These are phyloP conservation scores for Lipomyces yamadae DNA, from an alignment of 805 yeast genomes.

Conservation along the genomic window DNA sequence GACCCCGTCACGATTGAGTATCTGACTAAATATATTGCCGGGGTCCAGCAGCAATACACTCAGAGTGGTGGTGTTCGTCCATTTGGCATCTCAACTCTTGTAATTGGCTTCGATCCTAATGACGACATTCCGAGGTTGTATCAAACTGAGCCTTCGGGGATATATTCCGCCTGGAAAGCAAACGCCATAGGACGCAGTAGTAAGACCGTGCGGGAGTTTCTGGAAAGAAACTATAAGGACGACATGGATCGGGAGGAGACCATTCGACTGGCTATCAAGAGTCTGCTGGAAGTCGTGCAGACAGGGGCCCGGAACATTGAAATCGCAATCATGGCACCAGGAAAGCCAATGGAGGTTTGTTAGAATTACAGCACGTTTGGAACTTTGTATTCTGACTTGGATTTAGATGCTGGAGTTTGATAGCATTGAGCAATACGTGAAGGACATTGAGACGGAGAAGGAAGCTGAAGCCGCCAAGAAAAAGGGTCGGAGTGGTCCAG, in stretches of 20 bases:
- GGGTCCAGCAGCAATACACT: constrained; percentile 94
- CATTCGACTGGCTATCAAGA: constrained; percentile 78
- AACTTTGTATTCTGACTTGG: constrained; percentile 5
- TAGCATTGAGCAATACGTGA: constrained; percentile 74
- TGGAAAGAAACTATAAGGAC: constrained; percentile 80
- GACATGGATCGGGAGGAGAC: constrained; percentile 71
- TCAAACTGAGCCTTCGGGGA: constrained; percentile 97
- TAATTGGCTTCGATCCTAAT: constrained; percentile 92
- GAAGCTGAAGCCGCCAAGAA: constrained; percentile 79
- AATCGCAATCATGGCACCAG: constrained; percentile 82
- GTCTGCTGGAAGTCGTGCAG: constrained; percentile 93
- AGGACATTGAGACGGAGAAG: constrained; percentile 85
- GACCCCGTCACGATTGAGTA: constrained; percentile 92
- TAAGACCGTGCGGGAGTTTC: constrained; percentile 92
- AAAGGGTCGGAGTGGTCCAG: constrained; percentile 45
- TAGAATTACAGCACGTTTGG: background rate
- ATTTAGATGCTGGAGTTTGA: constrained; percentile 60
- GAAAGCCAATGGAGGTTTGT: constrained; percentile 55
- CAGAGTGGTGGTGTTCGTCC: constrained; percentile 99
- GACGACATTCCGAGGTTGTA: constrained; percentile 81
- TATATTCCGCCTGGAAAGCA: constrained; percentile 97
- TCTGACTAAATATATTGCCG: constrained; percentile 93
- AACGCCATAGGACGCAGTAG: constrained; percentile 94
- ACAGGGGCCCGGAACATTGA: constrained; percentile 97
- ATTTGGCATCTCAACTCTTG: constrained; percentile 91